Evolutionary conservation across 2,329 filamentous ascomycete species (phyloP).

Genomic region (Aulographum hederae): DNA sequence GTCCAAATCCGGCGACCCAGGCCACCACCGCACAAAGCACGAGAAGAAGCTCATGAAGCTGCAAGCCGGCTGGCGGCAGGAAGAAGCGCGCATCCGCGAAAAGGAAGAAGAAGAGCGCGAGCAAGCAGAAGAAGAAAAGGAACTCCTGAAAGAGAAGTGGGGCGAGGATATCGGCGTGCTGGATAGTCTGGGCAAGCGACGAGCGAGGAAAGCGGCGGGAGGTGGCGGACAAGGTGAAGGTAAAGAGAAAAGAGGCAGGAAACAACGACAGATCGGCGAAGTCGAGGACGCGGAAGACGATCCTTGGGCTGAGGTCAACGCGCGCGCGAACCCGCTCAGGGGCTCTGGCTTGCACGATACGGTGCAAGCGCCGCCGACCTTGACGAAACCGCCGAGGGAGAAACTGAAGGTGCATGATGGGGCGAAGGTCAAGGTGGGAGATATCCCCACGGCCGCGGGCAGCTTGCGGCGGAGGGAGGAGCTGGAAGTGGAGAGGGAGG

Average conservation of each 20-base stretch:
- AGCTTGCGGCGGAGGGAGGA: conserved; percentile 58
- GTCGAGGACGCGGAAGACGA: conserved; percentile 47
- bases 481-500: conserved; percentile 46
- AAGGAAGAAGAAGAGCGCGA: conserved; percentile 62
- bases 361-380: conserved; percentile 57
- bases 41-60: conserved; percentile 56
- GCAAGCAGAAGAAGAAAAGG: conserved; percentile 43
- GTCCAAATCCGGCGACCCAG: conserved; percentile 44
- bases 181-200: conserved; percentile 29
- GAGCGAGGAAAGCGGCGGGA: conserved; percentile 24
- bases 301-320: conserved; percentile 60
- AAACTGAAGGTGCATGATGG: conserved; percentile 48
- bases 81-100: conserved; percentile 40
- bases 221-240: conserved; percentile 32
- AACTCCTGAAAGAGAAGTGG: conserved; percentile 43
- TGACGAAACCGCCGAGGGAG: conserved; percentile 42
- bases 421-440: conserved; percentile 46
- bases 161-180: conserved; percentile 44
- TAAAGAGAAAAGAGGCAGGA: too few species aligned
- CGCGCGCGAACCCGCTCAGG: conserved; percentile 37
- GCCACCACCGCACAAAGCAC: conserved; percentile 61
- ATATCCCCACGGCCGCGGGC: conserved; percentile 50
- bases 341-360: conserved; percentile 33
- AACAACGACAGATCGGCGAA: too few species aligned
- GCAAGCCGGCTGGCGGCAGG: conserved; percentile 38